Conservation (phyloP, 2,329 filamentous ascomycete species). For the Penicillium sp. region DNA sequence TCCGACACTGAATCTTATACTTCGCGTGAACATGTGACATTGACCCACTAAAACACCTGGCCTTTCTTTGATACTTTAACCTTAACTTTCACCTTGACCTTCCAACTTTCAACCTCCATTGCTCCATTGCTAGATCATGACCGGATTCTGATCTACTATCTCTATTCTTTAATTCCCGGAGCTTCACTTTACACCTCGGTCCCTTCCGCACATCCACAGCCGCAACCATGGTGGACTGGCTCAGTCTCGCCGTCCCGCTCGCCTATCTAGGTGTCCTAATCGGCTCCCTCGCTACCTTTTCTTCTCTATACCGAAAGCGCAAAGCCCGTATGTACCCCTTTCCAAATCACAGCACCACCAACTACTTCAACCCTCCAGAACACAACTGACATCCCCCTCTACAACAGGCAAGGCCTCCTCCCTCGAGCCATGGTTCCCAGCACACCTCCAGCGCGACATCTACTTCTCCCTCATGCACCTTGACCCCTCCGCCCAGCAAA, state of each 20-base stretch:
- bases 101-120: background rate
- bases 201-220: conserved; percentile 19
- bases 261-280: conserved; percentile 83
- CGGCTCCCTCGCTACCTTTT: conserved; percentile 87
- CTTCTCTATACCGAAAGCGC: conserved; percentile 84
- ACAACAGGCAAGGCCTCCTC: conserved; percentile 67
- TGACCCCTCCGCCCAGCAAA: conserved; percentile 48
- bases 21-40: conserved; percentile 22
- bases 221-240: conserved; percentile 60
- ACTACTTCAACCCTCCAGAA: background rate
- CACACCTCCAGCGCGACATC: conserved; percentile 86
- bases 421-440: conserved; percentile 89
- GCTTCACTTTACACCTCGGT: background rate
- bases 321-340: conserved; percentile 62
- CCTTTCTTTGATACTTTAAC: conserved; percentile 14
- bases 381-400: conserved; percentile 15
- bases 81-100: background rate
- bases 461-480: conserved; percentile 90
- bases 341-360: background rate
- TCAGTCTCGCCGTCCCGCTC: conserved; percentile 77
- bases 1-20: conserved; percentile 1
- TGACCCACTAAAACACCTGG: conserved; percentile 27
- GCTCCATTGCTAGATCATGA: conserved; percentile 7
- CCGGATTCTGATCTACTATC: conserved; percentile 3
- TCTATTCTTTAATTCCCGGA: background rate